Conservation (phyloP, 164 flowering plant species). For the Dillenia turbinata region DNA sequence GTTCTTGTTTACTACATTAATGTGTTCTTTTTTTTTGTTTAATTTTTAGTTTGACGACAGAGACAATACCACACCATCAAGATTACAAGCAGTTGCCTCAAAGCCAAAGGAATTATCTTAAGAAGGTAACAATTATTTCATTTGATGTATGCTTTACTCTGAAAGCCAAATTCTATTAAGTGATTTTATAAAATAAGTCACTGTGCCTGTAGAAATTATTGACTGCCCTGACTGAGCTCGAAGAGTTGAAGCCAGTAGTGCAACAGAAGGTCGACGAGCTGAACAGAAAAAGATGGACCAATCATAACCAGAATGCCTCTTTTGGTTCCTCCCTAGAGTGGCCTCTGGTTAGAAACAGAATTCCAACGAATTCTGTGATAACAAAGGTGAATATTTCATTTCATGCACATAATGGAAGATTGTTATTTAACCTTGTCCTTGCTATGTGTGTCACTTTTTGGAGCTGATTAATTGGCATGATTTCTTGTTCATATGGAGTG, state of each 20-base stretch:
- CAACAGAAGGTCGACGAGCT: constrained; percentile 46
- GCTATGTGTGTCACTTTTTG: not conserved
- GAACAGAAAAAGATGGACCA: constrained; percentile 33
- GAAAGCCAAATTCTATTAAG: not conserved
- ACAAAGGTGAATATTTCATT: constrained; percentile 38
- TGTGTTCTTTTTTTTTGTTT: constrained; percentile 13
- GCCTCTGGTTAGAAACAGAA: constrained; percentile 35
- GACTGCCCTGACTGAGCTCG: constrained; percentile 64
- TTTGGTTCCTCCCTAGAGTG: constrained; percentile 31
- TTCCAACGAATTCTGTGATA: constrained; percentile 19
- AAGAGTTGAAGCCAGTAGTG: constrained; percentile 68
- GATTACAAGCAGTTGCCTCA: constrained; percentile 54
- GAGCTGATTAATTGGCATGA: not conserved
- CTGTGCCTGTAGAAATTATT: constrained; percentile 50
- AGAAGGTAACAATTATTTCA: constrained; percentile 37
- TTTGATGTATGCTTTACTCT: not conserved
- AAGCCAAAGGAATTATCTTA: constrained; percentile 39
- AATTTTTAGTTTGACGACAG: constrained; percentile 64
- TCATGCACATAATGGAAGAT: not conserved
- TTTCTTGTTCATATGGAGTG: too few species aligned
- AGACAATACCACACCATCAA: constrained; percentile 87
- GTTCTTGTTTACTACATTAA: too few species aligned
- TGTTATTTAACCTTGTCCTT: not conserved
- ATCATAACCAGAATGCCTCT: constrained; percentile 18
- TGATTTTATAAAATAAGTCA: constrained; percentile 7